These are phyloP conservation scores for Coriaria nepalensis DNA, from an alignment of 306 rosid species.

Conservation along the genomic window DNA sequence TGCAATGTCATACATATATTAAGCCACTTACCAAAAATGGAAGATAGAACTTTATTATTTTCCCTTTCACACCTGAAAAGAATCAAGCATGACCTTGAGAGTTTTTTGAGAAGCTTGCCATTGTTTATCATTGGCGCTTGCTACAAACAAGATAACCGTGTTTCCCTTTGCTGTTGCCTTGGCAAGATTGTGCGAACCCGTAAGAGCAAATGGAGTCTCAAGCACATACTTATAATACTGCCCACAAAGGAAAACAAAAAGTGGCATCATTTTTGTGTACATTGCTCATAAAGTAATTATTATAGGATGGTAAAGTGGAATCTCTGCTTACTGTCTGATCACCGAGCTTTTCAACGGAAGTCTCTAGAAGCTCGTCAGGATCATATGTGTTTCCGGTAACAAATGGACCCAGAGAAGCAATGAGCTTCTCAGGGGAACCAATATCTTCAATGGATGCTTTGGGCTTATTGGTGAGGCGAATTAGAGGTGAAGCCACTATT, in stretches of 20 bases:
- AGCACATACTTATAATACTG: conserved; percentile 82
- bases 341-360: conserved; percentile 62
- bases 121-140: conserved; percentile 83
- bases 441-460: conserved; percentile 87
- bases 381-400: conserved; percentile 78
- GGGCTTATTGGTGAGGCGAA: conserved; percentile 83
- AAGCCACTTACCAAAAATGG: too few relatives aligned
- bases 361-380: conserved; percentile 80
- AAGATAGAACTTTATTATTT: too few relatives aligned
- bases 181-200: conserved; percentile 92
- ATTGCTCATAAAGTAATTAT: too few relatives aligned
- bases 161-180: conserved; percentile 95
- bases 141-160: conserved; percentile 84
- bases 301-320: too few relatives aligned
- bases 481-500: conserved; percentile 84
- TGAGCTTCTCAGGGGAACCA: conserved; percentile 78
- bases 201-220: conserved; percentile 81
- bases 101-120: conserved; percentile 67
- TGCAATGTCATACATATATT: too few relatives aligned
- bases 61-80: conserved; percentile 45
- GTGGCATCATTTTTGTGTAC: too few relatives aligned
- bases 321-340: conserved; percentile 51
- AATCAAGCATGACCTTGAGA: conserved; percentile 75
- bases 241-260: conserved; percentile 11
- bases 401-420: conserved; percentile 92